Conservation (phyloP, 148 eudicot species). For the Rhododendron simsii region DNA sequence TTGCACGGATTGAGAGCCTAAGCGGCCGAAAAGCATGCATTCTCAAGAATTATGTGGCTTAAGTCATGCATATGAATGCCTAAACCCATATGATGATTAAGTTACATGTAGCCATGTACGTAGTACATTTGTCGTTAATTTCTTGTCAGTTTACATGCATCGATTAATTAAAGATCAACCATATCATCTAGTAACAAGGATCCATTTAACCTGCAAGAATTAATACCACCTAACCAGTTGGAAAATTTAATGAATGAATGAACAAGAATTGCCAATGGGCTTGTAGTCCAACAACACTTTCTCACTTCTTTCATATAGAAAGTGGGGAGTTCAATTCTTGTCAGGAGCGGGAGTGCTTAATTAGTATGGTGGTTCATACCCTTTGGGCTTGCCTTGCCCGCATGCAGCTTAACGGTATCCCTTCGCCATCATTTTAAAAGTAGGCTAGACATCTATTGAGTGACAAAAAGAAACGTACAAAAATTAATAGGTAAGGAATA, state of each 20-base stretch:
- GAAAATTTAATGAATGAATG: background rate
- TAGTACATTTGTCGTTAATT: too few relatives aligned
- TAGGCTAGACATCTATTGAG: too few relatives aligned
- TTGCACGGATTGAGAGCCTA: background rate
- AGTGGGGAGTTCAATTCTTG: too few relatives aligned
- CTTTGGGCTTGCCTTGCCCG: too few relatives aligned
- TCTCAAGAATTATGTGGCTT: background rate
- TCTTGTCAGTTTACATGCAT: background rate
- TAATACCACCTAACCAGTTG: background rate
- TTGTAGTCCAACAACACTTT: too few relatives aligned
- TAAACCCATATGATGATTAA: too few relatives aligned
- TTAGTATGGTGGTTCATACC: too few relatives aligned
- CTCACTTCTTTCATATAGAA: too few relatives aligned
- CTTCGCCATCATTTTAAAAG: too few relatives aligned
- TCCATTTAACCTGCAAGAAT: background rate
- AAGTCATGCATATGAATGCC: background rate
- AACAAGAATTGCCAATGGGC: too few relatives aligned
- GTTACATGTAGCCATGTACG: background rate
- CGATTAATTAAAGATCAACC: background rate
- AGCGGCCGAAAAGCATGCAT: background rate
- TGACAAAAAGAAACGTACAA: too few relatives aligned
- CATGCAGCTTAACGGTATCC: rapidly evolving
- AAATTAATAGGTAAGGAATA: background rate
- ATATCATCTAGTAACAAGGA: background rate
- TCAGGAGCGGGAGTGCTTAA: too few relatives aligned